Base-by-base conservation (phyloP, 108 stramenopile species). In the Cylindrotheca closterium region DNA sequence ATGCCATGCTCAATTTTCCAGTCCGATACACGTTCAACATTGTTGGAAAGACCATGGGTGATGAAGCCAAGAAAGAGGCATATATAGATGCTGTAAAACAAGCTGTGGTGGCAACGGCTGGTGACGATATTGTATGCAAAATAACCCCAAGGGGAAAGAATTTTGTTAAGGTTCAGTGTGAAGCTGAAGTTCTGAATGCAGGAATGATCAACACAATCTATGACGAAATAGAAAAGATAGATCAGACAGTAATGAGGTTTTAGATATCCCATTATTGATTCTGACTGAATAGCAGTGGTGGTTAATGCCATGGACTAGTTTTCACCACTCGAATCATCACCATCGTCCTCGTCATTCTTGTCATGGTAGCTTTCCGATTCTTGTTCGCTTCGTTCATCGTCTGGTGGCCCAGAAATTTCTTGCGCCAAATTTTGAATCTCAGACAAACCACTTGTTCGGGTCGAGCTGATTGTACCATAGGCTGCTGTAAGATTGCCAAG, bases 181-280 rank as follows among this genome's bases (percentile, higher is more conserved):
- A 82, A 55, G 87, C 77, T 1, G 63, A 50, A 17, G 85, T 91
- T 18, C 78, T 88, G 31, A 87, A 84, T 55, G 47, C 85, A 1
- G 37, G 71, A 19, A 78, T 91, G 68, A 86, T 91, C 63, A 66
- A 80, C 21, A 54, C 67, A 8, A 88, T 91, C 33, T 88, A 88
- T 50, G 72, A 84, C 19, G 83, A 82, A 49, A 59, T 91, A 30
- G 80, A 72, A 8, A 57, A 68, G n/a, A 53, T 88, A 52, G 83
- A 91, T 47, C 12, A 48, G 31, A 85, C 86, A 18, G 81, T 86
- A 3, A 87, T 91, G 85, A 74, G 76, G 56, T 88, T 82, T 71
- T 88, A 64, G 79, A 23, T 4, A 21, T 48, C 55, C 17, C 8
- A 24, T 60, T 12, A 31, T 18, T 25, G 18, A 25, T 56, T 10